phyloP scores from a whole-genome alignment of 1,284 basidiomycete species.

The Moesziomyces sp. region DNA sequence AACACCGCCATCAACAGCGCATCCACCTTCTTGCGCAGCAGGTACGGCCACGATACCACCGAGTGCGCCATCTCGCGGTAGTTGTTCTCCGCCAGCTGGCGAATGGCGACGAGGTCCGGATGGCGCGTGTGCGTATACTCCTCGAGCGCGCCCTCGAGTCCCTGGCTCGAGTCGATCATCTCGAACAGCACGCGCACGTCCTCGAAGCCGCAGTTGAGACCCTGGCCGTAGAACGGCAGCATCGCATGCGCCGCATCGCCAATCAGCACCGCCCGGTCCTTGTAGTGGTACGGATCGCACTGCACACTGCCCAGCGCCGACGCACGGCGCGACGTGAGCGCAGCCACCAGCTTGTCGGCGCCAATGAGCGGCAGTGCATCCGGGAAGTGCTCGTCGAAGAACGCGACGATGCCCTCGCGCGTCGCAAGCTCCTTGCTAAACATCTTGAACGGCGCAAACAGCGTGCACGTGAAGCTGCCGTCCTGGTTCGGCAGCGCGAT shows the following conservation, averaged over 20 bases:
- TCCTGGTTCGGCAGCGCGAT: constrained; percentile 85
- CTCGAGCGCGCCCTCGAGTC: constrained; percentile 76
- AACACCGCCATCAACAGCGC: constrained; percentile 73
- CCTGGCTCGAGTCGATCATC: constrained; percentile 73
- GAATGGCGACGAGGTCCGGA: constrained; percentile 88
- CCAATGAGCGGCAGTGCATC: constrained; percentile 87
- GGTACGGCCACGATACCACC: constrained; percentile 84
- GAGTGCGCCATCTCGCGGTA: constrained; percentile 95
- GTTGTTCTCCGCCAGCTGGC: constrained; percentile 90
- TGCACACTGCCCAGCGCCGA: constrained; percentile 90
- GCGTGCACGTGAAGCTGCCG: constrained; percentile 74
- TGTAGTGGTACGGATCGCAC: constrained; percentile 89
- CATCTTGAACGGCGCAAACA: constrained; percentile 87
- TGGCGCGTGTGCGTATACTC: constrained; percentile 83
- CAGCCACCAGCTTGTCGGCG: constrained; percentile 78
- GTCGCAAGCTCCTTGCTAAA: constrained; percentile 71
- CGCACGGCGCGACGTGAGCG: constrained; percentile 84
- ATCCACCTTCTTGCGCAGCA: constrained; percentile 84
- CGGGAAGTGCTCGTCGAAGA: constrained; percentile 87
- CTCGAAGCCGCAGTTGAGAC: constrained; percentile 95
- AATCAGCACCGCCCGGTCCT: constrained; percentile 85
- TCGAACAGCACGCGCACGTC: constrained; percentile 89
- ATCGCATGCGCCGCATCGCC: constrained; percentile 97
- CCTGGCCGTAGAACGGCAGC: constrained; percentile 97
- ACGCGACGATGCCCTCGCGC: constrained; percentile 73